These are phyloP conservation scores for Schizosaccharomyces lindneri DNA, from an alignment of 805 yeast species.

Conservation along the genomic window DNA sequence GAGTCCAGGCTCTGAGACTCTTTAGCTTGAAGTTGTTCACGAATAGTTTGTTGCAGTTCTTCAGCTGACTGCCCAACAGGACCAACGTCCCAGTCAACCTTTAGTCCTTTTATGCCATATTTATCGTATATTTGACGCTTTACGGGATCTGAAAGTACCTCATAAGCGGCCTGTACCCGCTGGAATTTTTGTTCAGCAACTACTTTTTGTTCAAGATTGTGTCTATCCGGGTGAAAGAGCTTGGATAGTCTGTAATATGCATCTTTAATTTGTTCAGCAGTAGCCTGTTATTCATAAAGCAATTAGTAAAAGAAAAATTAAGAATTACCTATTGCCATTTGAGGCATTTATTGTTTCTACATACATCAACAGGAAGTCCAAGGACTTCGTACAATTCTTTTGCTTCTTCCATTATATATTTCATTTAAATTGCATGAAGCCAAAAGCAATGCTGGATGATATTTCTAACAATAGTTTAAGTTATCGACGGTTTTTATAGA, in stretches of 20 bases:
- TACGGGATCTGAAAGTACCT: neutral
- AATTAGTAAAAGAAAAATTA: neutral
- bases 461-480: too few species aligned
- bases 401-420: neutral
- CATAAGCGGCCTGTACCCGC: neutral
- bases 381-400: neutral
- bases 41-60: neutral
- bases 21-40: neutral
- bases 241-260: neutral
- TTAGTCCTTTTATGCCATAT: neutral
- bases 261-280: neutral
- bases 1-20: neutral
- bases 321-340: neutral
- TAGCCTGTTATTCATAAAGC: neutral
- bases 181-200: neutral
- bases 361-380: neutral
- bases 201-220: neutral
- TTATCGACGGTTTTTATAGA: too few species aligned
- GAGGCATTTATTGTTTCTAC: neutral
- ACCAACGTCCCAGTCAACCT: neutral
- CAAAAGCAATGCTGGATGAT: too few species aligned
- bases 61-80: neutral
- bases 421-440: neutral
- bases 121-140: neutral
- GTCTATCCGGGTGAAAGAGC: slow-evolving; percentile 2